Conservation (phyloP, 441 rosid species). For the Oxalis stricta region DNA sequence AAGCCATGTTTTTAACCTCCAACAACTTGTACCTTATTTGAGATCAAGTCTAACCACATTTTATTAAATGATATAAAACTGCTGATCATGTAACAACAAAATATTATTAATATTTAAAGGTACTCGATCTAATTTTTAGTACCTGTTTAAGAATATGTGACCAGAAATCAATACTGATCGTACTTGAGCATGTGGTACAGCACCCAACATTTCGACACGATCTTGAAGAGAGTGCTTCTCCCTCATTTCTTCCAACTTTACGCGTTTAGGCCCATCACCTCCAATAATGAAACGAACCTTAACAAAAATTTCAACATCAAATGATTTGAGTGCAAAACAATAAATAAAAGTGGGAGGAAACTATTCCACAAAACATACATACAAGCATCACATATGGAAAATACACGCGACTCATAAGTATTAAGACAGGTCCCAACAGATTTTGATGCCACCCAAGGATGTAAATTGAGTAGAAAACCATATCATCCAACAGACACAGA, state of each 20-base stretch:
- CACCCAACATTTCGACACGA: constrained; percentile 93
- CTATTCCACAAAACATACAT: not conserved
- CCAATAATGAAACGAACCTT: constrained; percentile 92
- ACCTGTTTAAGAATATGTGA: constrained; percentile 93
- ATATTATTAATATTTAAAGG: not conserved
- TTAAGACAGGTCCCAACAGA: too few relatives aligned
- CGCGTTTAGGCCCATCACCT: constrained; percentile 96
- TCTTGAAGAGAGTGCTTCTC: constrained; percentile 96
- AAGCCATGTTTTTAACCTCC: too few relatives aligned
- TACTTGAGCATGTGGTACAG: constrained; percentile 85
- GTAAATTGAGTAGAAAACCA: too few relatives aligned
- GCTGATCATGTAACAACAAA: constrained; percentile 3
- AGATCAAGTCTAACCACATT: too few relatives aligned
- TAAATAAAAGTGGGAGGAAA: not conserved
- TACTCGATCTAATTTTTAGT: not conserved
- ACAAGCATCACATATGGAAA: not conserved
- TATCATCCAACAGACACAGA: too few relatives aligned
- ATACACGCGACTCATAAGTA: too few relatives aligned
- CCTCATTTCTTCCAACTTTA: constrained; percentile 92
- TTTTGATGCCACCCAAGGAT: too few relatives aligned
- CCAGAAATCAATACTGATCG: constrained; percentile 79
- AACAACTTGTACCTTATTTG: too few relatives aligned
- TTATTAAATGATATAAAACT: too few relatives aligned
- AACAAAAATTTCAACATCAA: constrained; percentile 12
- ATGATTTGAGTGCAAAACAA: constrained; percentile 3